Evolutionary conservation across 768 basidiomycete species (phyloP), one percentile per base, ranked within the genome.

Genomic region (Ramaria sp.): DNA sequence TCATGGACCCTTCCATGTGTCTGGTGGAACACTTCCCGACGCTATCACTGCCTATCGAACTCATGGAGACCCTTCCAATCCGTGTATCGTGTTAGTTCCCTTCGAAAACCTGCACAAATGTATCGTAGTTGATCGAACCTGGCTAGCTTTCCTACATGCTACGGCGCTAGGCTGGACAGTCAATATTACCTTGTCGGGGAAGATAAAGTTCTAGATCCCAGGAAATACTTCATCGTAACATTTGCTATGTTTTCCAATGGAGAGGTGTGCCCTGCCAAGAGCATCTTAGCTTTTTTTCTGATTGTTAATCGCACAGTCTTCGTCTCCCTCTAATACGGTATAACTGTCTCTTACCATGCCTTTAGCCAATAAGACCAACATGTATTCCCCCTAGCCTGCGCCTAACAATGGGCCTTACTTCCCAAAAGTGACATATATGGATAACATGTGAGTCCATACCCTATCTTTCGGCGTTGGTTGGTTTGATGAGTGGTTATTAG

Each of bases 281-380:
- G 55, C 15, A 30, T 38, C n/a, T 4, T 39, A 18, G 34, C 6
- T 3, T 32, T 8, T 47, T 18, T 43, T n/a, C 20, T 20, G 24
- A 44, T 27, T 4, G 34, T 9, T 25, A 51, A 20, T 44, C 5
- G 12, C 41, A 3, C 20, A 81, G 78, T 81, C 79, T 0, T 81
- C 79, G 18, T 80, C 79, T 34, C 78, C 79, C 28, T 81, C 79
- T 0, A 81, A 79, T 62, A 80, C 79, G 56, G 78, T 79, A 56
- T 63, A 58, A 28, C 4, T 27, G 22, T 27, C 50, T 22, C 22
- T 41, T 34, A 22, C 41, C 3, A 25, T 6, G 10, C 5, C 25
- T 24, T 24, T 30, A 1, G 45, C 8, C 18, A 47, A n/a, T 30
- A 30, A 8, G 5, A 10, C 45, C 27, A 24, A 47, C 45, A 27